These are phyloP conservation scores for Moesziomyces antarcticus DNA, from an alignment of 1,284 basidiomycete genomes.

Conservation along the genomic window DNA sequence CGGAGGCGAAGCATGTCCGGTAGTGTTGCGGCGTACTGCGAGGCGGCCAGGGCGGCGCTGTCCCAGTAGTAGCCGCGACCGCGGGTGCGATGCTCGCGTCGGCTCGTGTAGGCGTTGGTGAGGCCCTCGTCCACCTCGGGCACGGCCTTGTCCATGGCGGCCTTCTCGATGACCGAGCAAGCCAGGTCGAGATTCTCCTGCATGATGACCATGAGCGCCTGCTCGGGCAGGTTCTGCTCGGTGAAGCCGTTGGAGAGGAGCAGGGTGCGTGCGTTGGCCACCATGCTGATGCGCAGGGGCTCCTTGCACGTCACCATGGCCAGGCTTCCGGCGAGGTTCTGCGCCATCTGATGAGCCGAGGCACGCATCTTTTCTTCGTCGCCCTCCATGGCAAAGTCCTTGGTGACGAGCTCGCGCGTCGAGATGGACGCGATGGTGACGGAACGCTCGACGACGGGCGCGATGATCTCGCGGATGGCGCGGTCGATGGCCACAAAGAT, in stretches of 20 bases:
- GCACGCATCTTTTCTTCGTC: conserved; percentile 90
- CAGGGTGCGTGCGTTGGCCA: conserved; percentile 82
- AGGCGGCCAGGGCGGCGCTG: conserved; percentile 63
- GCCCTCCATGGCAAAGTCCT: conserved; percentile 95
- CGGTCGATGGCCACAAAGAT: conserved; percentile 92
- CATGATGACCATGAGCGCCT: conserved; percentile 80
- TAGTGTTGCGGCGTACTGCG: conserved; percentile 81
- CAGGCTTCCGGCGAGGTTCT: conserved; percentile 94
- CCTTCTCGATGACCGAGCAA: conserved; percentile 93
- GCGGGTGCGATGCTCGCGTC: conserved; percentile 88
- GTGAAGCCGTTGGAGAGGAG: conserved; percentile 73
- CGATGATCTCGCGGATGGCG: conserved; percentile 95
- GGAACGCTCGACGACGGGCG: conserved; percentile 97
- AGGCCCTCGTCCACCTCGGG: conserved; percentile 95
- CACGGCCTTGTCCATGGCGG: conserved; percentile 95
- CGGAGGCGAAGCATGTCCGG: conserved; percentile 91
- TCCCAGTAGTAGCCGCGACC: conserved; percentile 67
- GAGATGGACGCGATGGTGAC: conserved; percentile 99
- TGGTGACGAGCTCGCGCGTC: conserved; percentile 91
- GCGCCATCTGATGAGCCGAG: conserved; percentile 95
- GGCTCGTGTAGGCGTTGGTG: conserved; percentile 77
- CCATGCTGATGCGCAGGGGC: conserved; percentile 90
- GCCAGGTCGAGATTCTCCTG: conserved; percentile 94
- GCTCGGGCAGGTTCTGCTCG: conserved; percentile 71
- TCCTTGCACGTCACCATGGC: conserved; percentile 99